Evolutionary conservation across 306 rosid species (phyloP).

Genomic region (Astragalus glycyphyllos): DNA sequence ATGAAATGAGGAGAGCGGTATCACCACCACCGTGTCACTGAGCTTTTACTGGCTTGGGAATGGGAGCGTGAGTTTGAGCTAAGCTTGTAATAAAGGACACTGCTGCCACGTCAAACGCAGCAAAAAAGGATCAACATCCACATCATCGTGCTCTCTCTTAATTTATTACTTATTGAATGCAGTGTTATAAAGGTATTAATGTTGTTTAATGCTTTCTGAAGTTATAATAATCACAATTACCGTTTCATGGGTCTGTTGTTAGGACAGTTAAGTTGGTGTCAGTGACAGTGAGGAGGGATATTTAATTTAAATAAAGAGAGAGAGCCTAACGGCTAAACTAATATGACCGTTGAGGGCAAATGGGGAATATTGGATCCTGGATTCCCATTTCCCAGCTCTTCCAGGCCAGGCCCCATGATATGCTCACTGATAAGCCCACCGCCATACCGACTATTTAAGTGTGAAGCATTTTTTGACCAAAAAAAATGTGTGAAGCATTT

Average conservation of each 20-base stretch:
- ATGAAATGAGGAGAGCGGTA: neutral
- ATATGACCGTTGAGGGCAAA: conserved; percentile 53
- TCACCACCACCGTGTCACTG: neutral
- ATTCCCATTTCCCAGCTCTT: conserved; percentile 1
- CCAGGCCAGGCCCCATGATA: conserved; percentile 25
- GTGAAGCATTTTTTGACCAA: neutral
- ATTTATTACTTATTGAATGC: neutral
- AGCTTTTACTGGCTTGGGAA: neutral
- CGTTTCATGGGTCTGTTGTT: neutral
- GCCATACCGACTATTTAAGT: conserved; percentile 42
- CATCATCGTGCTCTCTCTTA: neutral
- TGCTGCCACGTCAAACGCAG: neutral
- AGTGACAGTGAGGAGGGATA: conserved; percentile 31
- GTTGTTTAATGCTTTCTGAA: neutral
- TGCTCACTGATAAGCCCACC: conserved; percentile 40
- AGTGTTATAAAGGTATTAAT: neutral
- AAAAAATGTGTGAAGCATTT: conserved; percentile 12
- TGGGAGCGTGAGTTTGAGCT: neutral
- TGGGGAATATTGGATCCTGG: conserved; percentile 23
- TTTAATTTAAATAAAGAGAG: too few species aligned
- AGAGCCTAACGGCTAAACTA: conserved; percentile 63
- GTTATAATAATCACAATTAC: conserved; percentile 1
- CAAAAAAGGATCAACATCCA: neutral
- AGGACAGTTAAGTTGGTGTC: conserved; percentile 2
- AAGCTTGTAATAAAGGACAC: conserved; percentile 1